Conservation (phyloP, 2,329 filamentous ascomycete species). For the Arthroderma sp. region DNA sequence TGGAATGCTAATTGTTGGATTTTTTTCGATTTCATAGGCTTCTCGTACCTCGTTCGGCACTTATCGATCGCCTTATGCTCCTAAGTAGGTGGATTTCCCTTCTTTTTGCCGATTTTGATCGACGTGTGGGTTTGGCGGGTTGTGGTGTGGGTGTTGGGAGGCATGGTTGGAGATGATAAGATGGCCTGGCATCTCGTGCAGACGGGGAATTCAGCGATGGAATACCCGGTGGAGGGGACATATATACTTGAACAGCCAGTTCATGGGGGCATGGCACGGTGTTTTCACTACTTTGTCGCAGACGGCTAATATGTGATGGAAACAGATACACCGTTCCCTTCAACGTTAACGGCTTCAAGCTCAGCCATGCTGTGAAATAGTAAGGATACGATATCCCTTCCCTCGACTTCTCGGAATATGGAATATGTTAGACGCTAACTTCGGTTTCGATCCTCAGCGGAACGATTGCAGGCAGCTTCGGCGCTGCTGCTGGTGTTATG, state of each 20-base stretch:
- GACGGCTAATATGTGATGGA: too few species aligned
- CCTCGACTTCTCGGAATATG: background rate
- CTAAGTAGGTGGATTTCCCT: constrained; percentile 34
- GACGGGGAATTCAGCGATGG: too few species aligned
- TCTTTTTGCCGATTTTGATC: background rate
- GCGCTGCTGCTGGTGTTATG: constrained; percentile 44
- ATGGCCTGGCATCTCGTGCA: background rate
- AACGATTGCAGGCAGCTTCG: constrained; percentile 41
- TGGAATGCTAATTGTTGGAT: too few species aligned
- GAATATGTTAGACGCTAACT: constrained; percentile 5
- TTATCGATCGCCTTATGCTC: constrained; percentile 45
- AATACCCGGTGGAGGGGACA: too few species aligned
- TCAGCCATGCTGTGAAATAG: constrained; percentile 30
- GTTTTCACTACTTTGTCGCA: too few species aligned
- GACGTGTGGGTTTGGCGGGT: background rate
- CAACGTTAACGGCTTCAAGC: constrained; percentile 39
- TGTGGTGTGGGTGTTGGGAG: background rate
- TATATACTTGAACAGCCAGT: too few species aligned
- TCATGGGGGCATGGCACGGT: too few species aligned
- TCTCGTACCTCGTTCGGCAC: constrained; percentile 12
- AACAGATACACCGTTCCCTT: constrained; percentile 37
- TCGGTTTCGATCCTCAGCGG: constrained; percentile 21
- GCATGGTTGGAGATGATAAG: background rate
- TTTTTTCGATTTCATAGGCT: constrained; percentile 1
- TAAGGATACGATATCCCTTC: constrained; percentile 25